These are phyloP conservation scores for Populus tremula DNA, from an alignment of 345 rosid genomes.

Conservation along the genomic window DNA sequence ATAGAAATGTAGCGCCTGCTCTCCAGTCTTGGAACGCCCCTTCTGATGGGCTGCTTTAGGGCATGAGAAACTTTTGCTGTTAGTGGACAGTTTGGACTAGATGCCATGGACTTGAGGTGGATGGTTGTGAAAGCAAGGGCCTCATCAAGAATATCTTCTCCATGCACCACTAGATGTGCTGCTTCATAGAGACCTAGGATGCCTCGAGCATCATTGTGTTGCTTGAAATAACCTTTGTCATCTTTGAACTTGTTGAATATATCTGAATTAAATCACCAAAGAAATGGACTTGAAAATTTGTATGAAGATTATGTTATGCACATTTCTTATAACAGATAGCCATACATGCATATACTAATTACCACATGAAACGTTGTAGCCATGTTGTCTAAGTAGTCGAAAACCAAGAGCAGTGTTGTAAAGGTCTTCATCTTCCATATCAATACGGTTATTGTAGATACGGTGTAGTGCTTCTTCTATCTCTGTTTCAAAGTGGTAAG, in stretches of 20 bases:
- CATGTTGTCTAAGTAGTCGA: slow-evolving; percentile 33
- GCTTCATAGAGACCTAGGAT: slow-evolving; percentile 23
- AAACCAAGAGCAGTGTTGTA: slow-evolving; percentile 18
- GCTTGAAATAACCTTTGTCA: slow-evolving; percentile 19
- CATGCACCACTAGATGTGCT: slow-evolving; percentile 12
- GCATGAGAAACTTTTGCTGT: slow-evolving; percentile 14
- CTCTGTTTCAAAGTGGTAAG: slow-evolving; percentile 40
- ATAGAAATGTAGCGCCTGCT: slow-evolving; percentile 20
- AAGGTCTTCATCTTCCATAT: not conserved
- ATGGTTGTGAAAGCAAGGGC: slow-evolving; percentile 6
- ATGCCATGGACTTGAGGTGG: not conserved
- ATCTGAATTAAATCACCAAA: slow-evolving; percentile 8
- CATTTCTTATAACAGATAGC: no score
- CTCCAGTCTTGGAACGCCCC: slow-evolving; percentile 14
- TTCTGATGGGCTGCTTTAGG: slow-evolving; percentile 15
- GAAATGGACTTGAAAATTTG: no score
- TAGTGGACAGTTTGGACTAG: not conserved
- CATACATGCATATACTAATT: not conserved
- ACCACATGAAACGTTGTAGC: not conserved
- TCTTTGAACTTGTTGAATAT: slow-evolving; percentile 33
- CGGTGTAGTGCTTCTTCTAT: no score
- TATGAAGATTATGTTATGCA: no score
- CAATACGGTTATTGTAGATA: no score
- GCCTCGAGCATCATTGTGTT: not conserved
- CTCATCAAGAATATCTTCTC: slow-evolving; percentile 25